These are phyloP conservation scores for Plenodomus lindquistii DNA, from an alignment of 2,329 filamentous ascomycete species.

Conservation along the genomic window DNA sequence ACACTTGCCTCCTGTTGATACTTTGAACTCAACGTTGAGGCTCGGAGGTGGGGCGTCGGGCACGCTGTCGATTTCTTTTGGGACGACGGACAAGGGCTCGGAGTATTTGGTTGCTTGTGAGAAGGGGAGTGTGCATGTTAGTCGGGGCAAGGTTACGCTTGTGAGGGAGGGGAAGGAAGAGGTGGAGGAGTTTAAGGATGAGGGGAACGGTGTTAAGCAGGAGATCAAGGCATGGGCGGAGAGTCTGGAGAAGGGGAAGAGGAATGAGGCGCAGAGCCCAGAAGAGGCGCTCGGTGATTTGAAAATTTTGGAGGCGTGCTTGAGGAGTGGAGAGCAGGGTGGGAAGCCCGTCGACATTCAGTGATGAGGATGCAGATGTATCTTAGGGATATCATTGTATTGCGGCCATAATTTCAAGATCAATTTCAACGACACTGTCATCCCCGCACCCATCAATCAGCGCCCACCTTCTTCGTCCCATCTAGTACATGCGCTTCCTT, in stretches of 20 bases:
- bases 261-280: constrained; percentile 57
- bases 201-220: constrained; percentile 59
- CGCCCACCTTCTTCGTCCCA: constrained; percentile 9
- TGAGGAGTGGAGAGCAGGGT: constrained; percentile 47
- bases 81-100: constrained; percentile 58
- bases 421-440: background rate
- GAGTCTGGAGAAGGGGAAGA: constrained; percentile 53
- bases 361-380: background rate
- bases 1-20: constrained; percentile 68
- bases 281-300: constrained; percentile 65
- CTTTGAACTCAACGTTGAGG: constrained; percentile 62
- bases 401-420: too few relatives aligned
- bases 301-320: constrained; percentile 54
- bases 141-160: constrained; percentile 46
- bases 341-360: constrained; percentile 35
- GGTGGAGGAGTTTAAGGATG: constrained; percentile 52
- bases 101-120: constrained; percentile 64
- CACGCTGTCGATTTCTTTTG: constrained; percentile 61
- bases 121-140: constrained; percentile 58
- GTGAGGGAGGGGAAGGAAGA: constrained; percentile 28
- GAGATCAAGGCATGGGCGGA: constrained; percentile 66
- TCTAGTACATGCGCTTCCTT: constrained; percentile 13
- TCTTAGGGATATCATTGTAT: too few relatives aligned
- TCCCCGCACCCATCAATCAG: constrained; percentile 2
- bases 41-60: constrained; percentile 60